phyloP scores from a whole-genome alignment of 2,329 filamentous ascomycete genomes.

The Tolypocladium tundrense region DNA sequence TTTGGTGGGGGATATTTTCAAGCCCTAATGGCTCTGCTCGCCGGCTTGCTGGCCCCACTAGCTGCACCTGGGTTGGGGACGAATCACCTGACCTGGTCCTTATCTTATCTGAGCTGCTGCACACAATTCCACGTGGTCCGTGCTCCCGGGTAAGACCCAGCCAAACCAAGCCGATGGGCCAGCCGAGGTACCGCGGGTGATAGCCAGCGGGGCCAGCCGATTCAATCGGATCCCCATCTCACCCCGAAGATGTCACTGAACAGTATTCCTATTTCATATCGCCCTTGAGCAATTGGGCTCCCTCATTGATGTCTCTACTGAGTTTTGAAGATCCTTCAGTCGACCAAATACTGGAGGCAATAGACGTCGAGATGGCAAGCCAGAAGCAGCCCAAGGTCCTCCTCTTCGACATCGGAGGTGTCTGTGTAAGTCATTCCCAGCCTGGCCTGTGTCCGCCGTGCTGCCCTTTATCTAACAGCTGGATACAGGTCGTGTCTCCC shows the following conservation, averaged over 20 bases:
- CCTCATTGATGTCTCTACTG: not conserved
- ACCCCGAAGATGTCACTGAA: not conserved
- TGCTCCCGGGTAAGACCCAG: not conserved
- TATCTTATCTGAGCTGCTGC: not conserved
- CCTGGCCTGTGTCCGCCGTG: not conserved
- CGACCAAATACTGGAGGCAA: conserved; percentile 17
- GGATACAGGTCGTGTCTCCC: conserved; percentile 69
- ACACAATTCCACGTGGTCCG: not conserved
- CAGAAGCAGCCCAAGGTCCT: conserved; percentile 57
- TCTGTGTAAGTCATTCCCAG: conserved; percentile 64
- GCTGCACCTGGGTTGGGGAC: conserved; percentile 25
- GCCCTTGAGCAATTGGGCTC: not conserved
- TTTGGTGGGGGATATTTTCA: conserved; percentile 30
- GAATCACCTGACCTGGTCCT: conserved; percentile 21
- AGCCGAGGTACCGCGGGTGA: conserved; percentile 7
- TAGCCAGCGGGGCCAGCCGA: not conserved
- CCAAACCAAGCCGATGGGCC: not conserved
- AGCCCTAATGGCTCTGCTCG: conserved; percentile 25
- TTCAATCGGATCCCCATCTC: not conserved
- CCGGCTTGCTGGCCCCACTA: conserved; percentile 9
- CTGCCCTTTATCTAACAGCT: not conserved
- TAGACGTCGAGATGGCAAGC: conserved; percentile 27
- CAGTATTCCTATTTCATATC: not conserved
- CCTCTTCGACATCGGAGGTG: conserved; percentile 92
- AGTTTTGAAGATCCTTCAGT: conserved; percentile 3